These are phyloP conservation scores for Fusarium zealandicum DNA, from an alignment of 2,329 filamentous ascomycete genomes.

Conservation along the genomic window DNA sequence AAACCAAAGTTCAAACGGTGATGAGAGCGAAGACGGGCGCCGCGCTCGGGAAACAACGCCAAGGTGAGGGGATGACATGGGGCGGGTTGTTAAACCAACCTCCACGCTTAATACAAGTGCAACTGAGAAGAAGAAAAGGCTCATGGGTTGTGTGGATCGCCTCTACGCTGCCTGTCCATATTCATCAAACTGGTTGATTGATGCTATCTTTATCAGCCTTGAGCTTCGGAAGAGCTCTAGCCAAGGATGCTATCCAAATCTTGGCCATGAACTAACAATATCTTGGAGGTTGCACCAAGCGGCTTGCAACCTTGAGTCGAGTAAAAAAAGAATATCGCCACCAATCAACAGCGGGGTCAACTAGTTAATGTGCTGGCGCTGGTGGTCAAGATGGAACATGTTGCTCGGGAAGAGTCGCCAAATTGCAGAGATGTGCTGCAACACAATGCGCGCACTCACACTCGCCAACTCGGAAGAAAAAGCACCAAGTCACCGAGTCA, in stretches of 20 bases:
- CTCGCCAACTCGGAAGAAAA: neutral
- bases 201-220: conserved; percentile 21
- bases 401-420: conserved; percentile 6
- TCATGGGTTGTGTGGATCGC: conserved; percentile 2
- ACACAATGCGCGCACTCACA: conserved; percentile 4
- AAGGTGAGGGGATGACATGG: conserved; percentile 22
- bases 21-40: conserved; percentile 2
- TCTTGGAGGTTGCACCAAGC: conserved; percentile 1
- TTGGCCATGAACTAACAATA: conserved; percentile 4
- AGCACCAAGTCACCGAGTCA: conserved; percentile 9
- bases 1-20: neutral
- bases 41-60: neutral
- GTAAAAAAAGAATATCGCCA: conserved; percentile 4
- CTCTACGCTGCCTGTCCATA: neutral
- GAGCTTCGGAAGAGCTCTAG: no score
- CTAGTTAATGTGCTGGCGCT: no score
- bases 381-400: conserved; percentile 10
- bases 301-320: neutral
- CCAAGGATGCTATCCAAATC: neutral
- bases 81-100: neutral
- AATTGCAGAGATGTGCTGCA: neutral
- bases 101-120: conserved; percentile 1
- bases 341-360: no score
- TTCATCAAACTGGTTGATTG: neutral
- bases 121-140: neutral